Evolutionary conservation across 75 land plant genomes (phyloP).

Genomic region (Pinus taeda): DNA sequence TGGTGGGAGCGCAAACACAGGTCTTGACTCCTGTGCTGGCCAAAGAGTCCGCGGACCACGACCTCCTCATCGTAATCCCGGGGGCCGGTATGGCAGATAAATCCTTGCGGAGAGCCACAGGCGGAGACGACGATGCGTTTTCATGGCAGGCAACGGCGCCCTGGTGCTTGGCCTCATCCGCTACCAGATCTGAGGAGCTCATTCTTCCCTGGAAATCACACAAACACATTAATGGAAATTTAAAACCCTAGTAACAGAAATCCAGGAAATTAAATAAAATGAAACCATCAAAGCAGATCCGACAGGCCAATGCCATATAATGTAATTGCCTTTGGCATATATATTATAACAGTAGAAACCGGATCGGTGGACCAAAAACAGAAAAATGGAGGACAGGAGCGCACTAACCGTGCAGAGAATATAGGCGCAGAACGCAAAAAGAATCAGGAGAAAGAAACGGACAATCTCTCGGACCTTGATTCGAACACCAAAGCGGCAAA

Average conservation of each 20-base stretch:
- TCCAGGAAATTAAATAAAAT: neutral
- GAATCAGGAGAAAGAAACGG: neutral
- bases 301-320: neutral
- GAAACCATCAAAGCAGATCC: neutral
- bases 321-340: too few species aligned
- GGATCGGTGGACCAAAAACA: too few species aligned
- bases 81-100: neutral
- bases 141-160: neutral
- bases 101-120: neutral
- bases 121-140: neutral
- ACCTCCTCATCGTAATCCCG: neutral
- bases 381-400: neutral
- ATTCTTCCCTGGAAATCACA: neutral
- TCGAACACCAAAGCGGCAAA: conserved; percentile 5
- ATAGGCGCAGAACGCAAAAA: neutral
- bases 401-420: neutral
- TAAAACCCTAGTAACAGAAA: too few species aligned
- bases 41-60: neutral
- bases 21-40: neutral
- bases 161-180: neutral
- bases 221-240: too few species aligned
- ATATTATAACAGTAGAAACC: neutral
- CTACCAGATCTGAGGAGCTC: neutral
- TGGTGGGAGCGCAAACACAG: conserved; percentile 1
- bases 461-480: neutral